Base-by-base conservation (phyloP, 2,329 filamentous ascomycete species). In the Pseudonectria foliicola region DNA sequence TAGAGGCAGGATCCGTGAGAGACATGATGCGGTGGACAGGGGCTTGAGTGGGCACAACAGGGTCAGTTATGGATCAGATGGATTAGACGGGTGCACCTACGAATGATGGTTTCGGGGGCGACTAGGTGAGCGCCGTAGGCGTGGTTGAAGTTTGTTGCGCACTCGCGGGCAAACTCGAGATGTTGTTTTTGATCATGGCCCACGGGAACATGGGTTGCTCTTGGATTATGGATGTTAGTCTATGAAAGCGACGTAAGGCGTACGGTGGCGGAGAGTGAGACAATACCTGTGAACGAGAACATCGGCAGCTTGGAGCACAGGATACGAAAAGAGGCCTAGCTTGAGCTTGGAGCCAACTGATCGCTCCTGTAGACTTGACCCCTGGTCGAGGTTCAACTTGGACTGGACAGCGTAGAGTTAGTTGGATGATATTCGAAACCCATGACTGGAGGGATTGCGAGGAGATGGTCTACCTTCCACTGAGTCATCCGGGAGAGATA, bases 401-500 rank as follows among this genome's bases (percentile, higher is more conserved):
- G 77, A 85, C 83, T 87, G 43, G 27, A 31, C 10, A 3, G n/a
- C 3, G 13, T 5, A 18, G 13, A 34, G 25, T 53, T 16, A 53
- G 34, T 7, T n/a, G 8, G 13, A 15, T 16, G 7, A 6, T 18
- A 2, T 8, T 30, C 23, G n/a, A 21, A 21, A 8, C 18, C 8
- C n/a, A 11, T 13, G 21, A 10, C 7, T 16, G 25, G 7, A 3
- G 8, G 7, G 13, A 10, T 2, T n/a, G n/a, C n/a, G 13, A 5
- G 13, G 7, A 10, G 24, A 23, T 13, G 4, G 29, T 13, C 32
- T 39, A 86, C 87, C 79, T 98, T 98, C 89, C 92, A 98, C 61
- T 96, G 92, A 18, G 92, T 96, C 92, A 98, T 98, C n/a, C 92
- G 74, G 8, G 83, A 83, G n/a, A 98, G 67, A 62, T 95, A 94